Evolutionary conservation across 257 asterid genomes (phyloP).

Genomic region (Nicotiana tabacum): DNA sequence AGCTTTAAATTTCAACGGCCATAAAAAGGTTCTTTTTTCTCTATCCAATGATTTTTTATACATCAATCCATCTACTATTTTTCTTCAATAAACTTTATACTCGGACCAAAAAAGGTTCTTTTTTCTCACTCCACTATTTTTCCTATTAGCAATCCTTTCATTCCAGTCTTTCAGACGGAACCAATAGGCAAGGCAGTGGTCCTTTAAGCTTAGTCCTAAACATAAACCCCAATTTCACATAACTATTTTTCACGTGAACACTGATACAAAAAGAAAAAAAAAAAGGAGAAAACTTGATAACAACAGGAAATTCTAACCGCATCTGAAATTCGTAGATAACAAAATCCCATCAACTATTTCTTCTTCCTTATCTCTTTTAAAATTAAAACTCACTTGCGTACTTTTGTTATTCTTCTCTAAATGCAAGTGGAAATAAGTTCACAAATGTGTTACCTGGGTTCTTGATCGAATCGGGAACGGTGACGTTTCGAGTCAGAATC

Average conservation of each 20-base stretch:
- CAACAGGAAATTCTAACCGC: neutral
- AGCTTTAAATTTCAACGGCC: too few relatives aligned
- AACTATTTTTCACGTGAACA: neutral
- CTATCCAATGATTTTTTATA: too few relatives aligned
- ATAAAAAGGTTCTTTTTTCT: too few relatives aligned
- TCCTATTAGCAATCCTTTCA: neutral
- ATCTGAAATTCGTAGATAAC: neutral
- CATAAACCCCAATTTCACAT: neutral
- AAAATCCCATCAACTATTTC: neutral
- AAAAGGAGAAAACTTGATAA: neutral
- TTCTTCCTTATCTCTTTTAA: neutral
- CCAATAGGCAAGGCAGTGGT: neutral
- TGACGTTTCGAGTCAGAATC: constrained; percentile 58
- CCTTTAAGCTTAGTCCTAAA: neutral
- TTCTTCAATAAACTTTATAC: too few relatives aligned
- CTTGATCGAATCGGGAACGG: constrained; percentile 75
- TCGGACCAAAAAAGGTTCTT: neutral
- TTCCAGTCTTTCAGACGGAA: neutral
- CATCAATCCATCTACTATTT: too few relatives aligned
- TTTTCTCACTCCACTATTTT: neutral
- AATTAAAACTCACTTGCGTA: neutral
- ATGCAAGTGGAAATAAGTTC: neutral
- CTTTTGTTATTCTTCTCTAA: neutral
- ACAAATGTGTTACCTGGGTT: constrained; percentile 52
- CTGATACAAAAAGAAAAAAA: neutral